Base-by-base conservation (phyloP, 192 early-diverging fungal genomes). In the Geranomyces michiganensis region DNA sequence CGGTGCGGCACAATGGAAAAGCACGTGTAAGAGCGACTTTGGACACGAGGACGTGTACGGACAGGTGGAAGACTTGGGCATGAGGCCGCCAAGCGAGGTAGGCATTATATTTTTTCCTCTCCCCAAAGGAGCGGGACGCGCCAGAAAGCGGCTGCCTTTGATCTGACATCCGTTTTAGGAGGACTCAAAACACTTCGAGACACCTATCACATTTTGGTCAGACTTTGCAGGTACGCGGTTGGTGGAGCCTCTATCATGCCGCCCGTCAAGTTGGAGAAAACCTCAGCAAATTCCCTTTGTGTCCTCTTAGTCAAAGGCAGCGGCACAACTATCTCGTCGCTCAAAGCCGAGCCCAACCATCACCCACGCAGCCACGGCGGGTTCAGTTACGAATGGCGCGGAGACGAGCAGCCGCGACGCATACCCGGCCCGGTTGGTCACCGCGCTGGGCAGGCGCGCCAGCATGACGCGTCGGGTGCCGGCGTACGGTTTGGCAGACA, bases 161-260 rank as follows among this genome's bases (percentile, higher is more conserved):
- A 26, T 7, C 51, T 53, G 36, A 10, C 36, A 41, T 10, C 36
- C 10, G 5, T 41, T 7, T 6, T 36, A 79, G 72, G 78, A 63
- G 55, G 70, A 76, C 15, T 17, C 58, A 4, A 62, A 46, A 1
- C 47, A 68, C 27, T 82, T 73, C 47, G 67, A 55, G 17, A 66
- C 73, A 13, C 84, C 84, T n/a, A 82, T 85, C 72, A 85, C 84
- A 0, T 85, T 85, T 56, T 85, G 84, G 84, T 68, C 70, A 1
- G 79, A 80, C 44, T 68, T 70, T 58, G 84, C 83, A 1, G 43
- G 62, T 64, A 64, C 2, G 7, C 22, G 30, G 19, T 41, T 41
- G n/a, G n/a, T n/a, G n/a, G n/a, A n/a, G n/a, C 36, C 36, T 41
- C 36, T 7, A 3, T 41, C 36, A 41, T 41, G 5, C 10, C 36